Base-by-base conservation (phyloP, 1,284 basidiomycete species). In the Sanguinoderma infundibulare region DNA sequence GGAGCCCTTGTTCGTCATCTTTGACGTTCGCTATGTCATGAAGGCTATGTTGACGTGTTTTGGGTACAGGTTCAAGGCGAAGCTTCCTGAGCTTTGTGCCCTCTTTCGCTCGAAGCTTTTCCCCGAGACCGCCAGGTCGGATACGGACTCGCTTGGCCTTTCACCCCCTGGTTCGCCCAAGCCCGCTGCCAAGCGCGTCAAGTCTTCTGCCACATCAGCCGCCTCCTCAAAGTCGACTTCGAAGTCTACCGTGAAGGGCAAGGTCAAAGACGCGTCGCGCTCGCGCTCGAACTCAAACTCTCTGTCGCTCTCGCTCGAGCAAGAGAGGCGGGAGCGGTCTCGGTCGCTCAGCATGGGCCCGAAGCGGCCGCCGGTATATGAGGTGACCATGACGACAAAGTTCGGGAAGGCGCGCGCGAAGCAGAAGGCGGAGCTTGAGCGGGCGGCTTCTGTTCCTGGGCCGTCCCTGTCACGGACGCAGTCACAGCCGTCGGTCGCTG, bases 301-400 rank as follows among this genome's bases (percentile, higher is more conserved):
- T 5, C 49, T 51, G 20, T 30, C 89, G 5, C 78, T 90, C 24
- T 90, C 90, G 0, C 72, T 89, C 14, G 85, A 87, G 0, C 79
- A 91, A 38, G 81, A 85, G 62, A 79, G 82, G 26, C 81, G 82
- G 53, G 78, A 80, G 65, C 78, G 82, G 34, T 78, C 81, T 26
- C 79, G 72, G 22, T 72, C 73, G 24, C 58, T 66, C 53, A 64
- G 75, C 53, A 75, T 78, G 67, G 72, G 75, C 62, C 72, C 78
- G 62, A 67, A 72, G 0, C 64, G 73, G 44, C 75, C 82, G 68
- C 63, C 90, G 20, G 83, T 81, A 59, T 80, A 87, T 35, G 89
- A 91, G 72, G 79, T 91, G 65, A 90, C 87, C 73, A 91, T 91
- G 90, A 86, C 84, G 14, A 82, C 86, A 26, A 82, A 76, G 24